A percentile compares a stretch with the other conserved stretches of the same genome.
Conservation (phyloP, 169 alveolate species). For the Babesia caballi region DNA sequence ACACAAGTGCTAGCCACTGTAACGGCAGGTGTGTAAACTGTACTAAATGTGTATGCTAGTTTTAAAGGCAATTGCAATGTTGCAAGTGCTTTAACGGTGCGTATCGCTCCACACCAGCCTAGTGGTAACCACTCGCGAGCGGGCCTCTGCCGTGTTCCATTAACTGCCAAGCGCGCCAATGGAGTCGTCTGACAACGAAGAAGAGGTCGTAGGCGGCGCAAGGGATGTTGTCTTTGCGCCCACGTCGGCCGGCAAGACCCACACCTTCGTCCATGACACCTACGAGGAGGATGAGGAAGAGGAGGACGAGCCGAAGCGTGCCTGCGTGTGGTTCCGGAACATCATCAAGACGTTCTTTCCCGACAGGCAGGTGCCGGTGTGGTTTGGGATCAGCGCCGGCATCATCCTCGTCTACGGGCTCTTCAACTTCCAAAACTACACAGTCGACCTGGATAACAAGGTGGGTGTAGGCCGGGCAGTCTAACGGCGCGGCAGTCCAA, state of each 20-base stretch:
- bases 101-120: too few relatives aligned
- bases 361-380: conserved; percentile 36
- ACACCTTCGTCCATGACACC: background rate
- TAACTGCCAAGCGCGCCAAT: too few relatives aligned
- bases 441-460: background rate
- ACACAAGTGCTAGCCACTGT: too few relatives aligned
- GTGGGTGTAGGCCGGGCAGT: background rate
- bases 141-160: too few relatives aligned
- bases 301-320: conserved; percentile 12
- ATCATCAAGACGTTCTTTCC: conserved; percentile 35
- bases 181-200: background rate
- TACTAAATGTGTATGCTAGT: too few relatives aligned
- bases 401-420: conserved; percentile 35
- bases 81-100: too few relatives aligned
- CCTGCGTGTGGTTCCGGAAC: background rate
- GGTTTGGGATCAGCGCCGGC: conserved; percentile 40
- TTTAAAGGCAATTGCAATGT: too few relatives aligned
- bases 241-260: background rate
- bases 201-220: background rate
- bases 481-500: background rate
- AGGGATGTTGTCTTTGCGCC: background rate
- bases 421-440: conserved; percentile 20
- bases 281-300: conserved; percentile 6
- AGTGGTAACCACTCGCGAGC: too few relatives aligned
- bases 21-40: too few relatives aligned